Conservation (phyloP, 306 rosid genomes). For the Neltuma alba region DNA sequence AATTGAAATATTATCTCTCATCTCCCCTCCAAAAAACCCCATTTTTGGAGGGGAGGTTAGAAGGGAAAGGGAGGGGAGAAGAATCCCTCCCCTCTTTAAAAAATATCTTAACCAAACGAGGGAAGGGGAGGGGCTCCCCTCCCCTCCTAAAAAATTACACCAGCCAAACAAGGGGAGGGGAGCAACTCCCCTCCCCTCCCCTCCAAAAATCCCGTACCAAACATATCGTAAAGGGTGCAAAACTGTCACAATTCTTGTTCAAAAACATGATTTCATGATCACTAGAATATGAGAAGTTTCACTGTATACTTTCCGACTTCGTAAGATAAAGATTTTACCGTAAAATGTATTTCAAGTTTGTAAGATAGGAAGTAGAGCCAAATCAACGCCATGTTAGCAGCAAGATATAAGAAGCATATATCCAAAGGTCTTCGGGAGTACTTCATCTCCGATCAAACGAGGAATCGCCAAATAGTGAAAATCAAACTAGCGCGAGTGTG, state of each 20-base stretch:
- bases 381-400: constrained; percentile 11
- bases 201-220: no score
- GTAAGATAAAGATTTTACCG: not conserved
- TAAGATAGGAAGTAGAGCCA: not conserved
- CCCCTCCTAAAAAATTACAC: no score
- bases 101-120: no score
- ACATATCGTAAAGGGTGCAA: no score
- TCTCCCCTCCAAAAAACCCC: no score
- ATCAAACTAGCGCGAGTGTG: constrained; percentile 5
- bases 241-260: not conserved
- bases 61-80: no score
- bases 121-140: no score
- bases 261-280: not conserved
- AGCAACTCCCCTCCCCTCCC: no score
- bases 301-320: not conserved
- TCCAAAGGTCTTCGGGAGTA: not conserved
- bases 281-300: not conserved
- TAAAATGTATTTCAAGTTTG: not conserved
- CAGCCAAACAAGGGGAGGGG: no score
- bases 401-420: constrained; percentile 2
- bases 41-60: no score
- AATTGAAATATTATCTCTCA: no score
- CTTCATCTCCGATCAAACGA: constrained; percentile 15
- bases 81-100: no score
- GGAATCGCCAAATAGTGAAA: constrained; percentile 21